phyloP scores from a whole-genome alignment of 352 stramenopile genomes.

The Pythium vanterpoolii region DNA sequence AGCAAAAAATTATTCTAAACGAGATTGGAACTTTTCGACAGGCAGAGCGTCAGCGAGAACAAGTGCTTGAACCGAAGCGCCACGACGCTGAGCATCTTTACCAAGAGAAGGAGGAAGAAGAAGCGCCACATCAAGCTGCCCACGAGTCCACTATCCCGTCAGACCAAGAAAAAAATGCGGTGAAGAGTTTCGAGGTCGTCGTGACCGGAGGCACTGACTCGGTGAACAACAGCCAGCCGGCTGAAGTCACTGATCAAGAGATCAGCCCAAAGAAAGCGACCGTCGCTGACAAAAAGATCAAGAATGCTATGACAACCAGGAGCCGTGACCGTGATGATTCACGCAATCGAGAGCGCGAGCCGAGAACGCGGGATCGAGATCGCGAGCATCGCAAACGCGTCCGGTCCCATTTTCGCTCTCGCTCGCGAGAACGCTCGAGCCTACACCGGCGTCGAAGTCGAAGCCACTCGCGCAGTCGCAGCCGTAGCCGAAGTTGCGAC shows the following conservation, averaged over 20 bases:
- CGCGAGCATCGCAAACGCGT: slow-evolving; percentile 21
- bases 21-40: slow-evolving; percentile 46
- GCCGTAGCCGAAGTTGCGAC: slow-evolving; percentile 28
- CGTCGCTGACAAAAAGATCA: not conserved
- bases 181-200: not conserved
- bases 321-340: slow-evolving; percentile 14
- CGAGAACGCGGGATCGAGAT: slow-evolving; percentile 9
- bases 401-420: slow-evolving; percentile 27
- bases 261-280: no score
- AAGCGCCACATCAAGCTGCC: slow-evolving; percentile 12
- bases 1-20: slow-evolving; percentile 38
- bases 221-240: not conserved
- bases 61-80: slow-evolving; percentile 31
- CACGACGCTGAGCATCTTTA: slow-evolving; percentile 27
- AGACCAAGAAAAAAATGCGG: slow-evolving; percentile 1
- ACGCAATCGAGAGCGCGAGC: slow-evolving; percentile 14
- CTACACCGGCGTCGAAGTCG: slow-evolving; percentile 24
- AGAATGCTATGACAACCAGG: not conserved
- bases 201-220: not conserved
- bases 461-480: slow-evolving; percentile 27
- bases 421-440: slow-evolving; percentile 29
- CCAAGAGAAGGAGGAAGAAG: slow-evolving; percentile 21
- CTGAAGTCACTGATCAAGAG: not conserved
- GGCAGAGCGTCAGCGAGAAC: slow-evolving; percentile 39
- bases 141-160: not conserved